Conservation (phyloP, 2,329 filamentous ascomycete genomes). For the Talaromyces sp. region DNA sequence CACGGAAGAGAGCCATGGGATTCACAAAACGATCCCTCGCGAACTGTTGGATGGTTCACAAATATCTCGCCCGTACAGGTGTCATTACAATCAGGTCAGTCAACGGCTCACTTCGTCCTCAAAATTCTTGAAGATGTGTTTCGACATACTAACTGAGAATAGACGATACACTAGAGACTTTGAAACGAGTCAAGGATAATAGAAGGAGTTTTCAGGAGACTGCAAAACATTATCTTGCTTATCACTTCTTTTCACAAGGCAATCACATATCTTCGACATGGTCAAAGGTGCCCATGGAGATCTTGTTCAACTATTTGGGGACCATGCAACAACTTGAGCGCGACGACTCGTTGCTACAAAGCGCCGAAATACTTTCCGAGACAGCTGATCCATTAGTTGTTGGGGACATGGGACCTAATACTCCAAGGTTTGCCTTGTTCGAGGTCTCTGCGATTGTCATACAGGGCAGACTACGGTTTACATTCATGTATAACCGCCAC, state of each 20-base stretch:
- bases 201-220: conserved; percentile 31
- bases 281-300: conserved; percentile 32
- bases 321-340: conserved; percentile 39
- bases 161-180: conserved; percentile 25
- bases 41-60: conserved; percentile 50
- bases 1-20: conserved; percentile 46
- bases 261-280: conserved; percentile 29
- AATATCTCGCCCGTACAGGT: conserved; percentile 42
- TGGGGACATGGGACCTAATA: conserved; percentile 40
- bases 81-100: conserved; percentile 15
- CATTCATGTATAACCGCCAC: conserved; percentile 46
- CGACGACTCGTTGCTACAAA: conserved; percentile 38
- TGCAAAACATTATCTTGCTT: conserved; percentile 33
- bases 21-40: conserved; percentile 41
- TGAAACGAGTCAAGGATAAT: conserved; percentile 33
- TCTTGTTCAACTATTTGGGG: conserved; percentile 39
- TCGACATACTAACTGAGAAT: conserved; percentile 16
- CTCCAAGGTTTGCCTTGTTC: conserved; percentile 45
- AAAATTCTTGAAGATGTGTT: neutral
- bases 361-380: conserved; percentile 41
- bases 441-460: conserved; percentile 49
- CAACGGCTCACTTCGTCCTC: neutral
- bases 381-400: conserved; percentile 40
- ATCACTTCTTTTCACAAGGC: conserved; percentile 23
- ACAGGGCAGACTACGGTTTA: conserved; percentile 42